Base-by-base conservation (phyloP, 2,329 filamentous ascomycete genomes). In the Bipolaris victoriae region DNA sequence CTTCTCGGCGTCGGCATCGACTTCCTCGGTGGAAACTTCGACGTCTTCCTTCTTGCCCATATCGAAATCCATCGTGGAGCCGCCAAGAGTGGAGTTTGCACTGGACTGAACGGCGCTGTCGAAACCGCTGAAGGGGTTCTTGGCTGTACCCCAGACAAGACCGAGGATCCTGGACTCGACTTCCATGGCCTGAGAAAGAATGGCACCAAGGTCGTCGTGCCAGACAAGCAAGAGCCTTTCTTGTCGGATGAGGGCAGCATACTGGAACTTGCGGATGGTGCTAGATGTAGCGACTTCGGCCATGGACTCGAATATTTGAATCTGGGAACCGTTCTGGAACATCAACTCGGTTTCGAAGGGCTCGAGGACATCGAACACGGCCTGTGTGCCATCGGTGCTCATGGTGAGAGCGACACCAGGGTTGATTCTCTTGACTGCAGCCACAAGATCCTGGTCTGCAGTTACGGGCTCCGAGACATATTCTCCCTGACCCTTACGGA, bases 101-200 rank as follows among this genome's bases (percentile, higher is more conserved):
- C 58, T 63, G 11, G 66, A 66, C 7, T 63, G 64, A 33, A 67
- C 69, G 0, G 67, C 66, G 15, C 72, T 72, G 41, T 78, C 77
- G 54, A 77, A 75, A 31, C 74, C 74, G 31, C 82, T 79, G 47
- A 80, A 79, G 13, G 82, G 78, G 3, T 77, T 71, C 13, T 75
- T 73, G 1, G 79, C 76, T 1, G 78, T 77, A 20, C 75, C 80
- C 85, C 86, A 88, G 50, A 88, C 84, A 73, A 85, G 81, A 52
- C 90, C 85, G 84, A 92, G 90, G 39, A 93, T 81, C 74, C 92
- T 89, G 1, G 84, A 84, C 76, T 93, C 89, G 58, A 93, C 91
- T 20, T 83, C 81, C 73, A 88, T 87, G 44, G 89, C 90, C 52
- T 90, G 82, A 53, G 84, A 79, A 7, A 92, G 81, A 13, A 93